These are phyloP conservation scores for Lagenidium giganteum DNA, from an alignment of 352 stramenopile genomes.

Conservation along the genomic window DNA sequence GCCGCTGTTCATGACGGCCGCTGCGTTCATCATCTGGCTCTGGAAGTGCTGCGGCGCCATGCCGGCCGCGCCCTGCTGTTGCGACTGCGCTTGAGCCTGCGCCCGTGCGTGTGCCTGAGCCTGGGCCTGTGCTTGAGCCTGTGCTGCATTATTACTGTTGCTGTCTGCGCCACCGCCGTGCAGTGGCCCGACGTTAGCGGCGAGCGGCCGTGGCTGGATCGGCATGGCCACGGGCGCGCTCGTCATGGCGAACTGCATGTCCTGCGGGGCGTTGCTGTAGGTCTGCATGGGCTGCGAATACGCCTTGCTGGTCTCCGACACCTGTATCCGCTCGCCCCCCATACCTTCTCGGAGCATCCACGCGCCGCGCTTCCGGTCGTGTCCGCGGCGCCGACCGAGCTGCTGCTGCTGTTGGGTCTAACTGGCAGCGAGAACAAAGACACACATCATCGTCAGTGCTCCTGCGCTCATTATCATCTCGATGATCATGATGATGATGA, in stretches of 20 bases:
- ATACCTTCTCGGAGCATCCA: constrained; percentile 30
- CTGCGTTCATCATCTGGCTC: constrained; percentile 16
- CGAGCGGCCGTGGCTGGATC: not conserved
- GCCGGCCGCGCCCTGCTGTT: constrained; percentile 1
- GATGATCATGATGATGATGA: no score
- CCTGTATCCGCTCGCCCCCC: constrained; percentile 25
- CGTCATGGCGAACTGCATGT: constrained; percentile 11
- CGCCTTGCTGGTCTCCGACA: constrained; percentile 17
- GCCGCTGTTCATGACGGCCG: constrained; percentile 13
- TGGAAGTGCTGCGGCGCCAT: constrained; percentile 7
- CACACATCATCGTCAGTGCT: no score
- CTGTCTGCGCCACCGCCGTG: constrained; percentile 1
- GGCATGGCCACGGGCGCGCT: not conserved
- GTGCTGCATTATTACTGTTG: constrained; percentile 11
- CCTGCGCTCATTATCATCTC: no score
- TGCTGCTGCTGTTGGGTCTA: no score
- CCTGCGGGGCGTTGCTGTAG: constrained; percentile 9
- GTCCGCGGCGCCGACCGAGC: no score
- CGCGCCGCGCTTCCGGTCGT: no score
- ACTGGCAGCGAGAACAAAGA: no score
- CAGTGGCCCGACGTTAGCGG: not conserved
- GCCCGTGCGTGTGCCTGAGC: constrained; percentile 1
- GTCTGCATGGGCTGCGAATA: constrained; percentile 19
- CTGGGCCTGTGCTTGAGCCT: constrained; percentile 6
- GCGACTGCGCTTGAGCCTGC: constrained; percentile 4